Conservation (phyloP, 441 rosid genomes). For the Caryocar brasiliense region DNA sequence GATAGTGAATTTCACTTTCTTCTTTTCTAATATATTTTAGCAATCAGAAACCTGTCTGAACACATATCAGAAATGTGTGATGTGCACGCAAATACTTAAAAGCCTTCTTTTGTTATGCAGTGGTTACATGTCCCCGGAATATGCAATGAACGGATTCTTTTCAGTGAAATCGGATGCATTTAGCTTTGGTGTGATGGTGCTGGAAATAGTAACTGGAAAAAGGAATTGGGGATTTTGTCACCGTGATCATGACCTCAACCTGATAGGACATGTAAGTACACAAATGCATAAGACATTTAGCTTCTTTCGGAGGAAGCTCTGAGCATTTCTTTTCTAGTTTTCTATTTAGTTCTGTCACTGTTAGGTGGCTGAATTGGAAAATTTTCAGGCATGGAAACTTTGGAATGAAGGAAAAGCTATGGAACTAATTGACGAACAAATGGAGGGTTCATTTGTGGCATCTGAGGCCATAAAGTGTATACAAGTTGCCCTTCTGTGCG, state of each 20-base stretch:
- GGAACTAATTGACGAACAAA: slow-evolving; percentile 22
- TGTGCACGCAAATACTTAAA: too few relatives aligned
- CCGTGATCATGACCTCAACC: slow-evolving; percentile 19
- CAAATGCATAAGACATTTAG: background rate
- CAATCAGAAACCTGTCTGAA: too few relatives aligned
- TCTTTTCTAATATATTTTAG: too few relatives aligned
- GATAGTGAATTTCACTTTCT: too few relatives aligned
- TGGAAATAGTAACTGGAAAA: slow-evolving; percentile 23
- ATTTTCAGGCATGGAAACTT: slow-evolving; percentile 42
- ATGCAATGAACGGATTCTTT: slow-evolving; percentile 22
- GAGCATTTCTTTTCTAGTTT: too few relatives aligned
- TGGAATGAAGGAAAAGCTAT: slow-evolving; percentile 25
- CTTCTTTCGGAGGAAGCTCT: too few relatives aligned
- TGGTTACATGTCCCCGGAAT: slow-evolving; percentile 17
- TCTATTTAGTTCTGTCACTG: too few relatives aligned
- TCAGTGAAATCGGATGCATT: slow-evolving; percentile 28
- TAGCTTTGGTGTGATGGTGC: slow-evolving; percentile 28
- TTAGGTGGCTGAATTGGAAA: too few relatives aligned
- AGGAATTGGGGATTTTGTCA: slow-evolving; percentile 23
- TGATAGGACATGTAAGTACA: slow-evolving; percentile 22
- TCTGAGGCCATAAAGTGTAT: slow-evolving; percentile 29
- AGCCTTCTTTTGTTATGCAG: background rate
- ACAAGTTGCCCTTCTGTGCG: slow-evolving; percentile 37
- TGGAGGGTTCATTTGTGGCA: slow-evolving; percentile 7
- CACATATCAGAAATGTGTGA: too few relatives aligned